Conservation (phyloP, 2,329 filamentous ascomycete species). For the Aspergillus tanneri region DNA sequence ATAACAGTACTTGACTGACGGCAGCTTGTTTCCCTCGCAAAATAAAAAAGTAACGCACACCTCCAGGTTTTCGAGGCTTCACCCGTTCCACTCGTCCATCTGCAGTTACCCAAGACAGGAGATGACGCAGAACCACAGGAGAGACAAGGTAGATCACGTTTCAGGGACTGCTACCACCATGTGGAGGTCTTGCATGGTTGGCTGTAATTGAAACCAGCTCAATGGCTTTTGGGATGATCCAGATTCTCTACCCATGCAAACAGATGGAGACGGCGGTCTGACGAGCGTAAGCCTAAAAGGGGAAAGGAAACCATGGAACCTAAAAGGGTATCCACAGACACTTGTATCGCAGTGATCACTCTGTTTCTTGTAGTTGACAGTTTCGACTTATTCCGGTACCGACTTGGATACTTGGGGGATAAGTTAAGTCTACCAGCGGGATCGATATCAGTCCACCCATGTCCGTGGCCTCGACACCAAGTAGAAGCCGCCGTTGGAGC, state of each 20-base stretch:
- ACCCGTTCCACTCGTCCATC: slow-evolving; percentile 30
- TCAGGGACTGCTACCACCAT: slow-evolving; percentile 29
- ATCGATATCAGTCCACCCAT: slow-evolving; percentile 12
- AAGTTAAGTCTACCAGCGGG: slow-evolving; percentile 3
- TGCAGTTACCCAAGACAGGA: slow-evolving; percentile 31
- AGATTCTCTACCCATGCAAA: slow-evolving; percentile 28
- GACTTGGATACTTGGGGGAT: slow-evolving; percentile 6
- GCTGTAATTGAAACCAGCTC: slow-evolving; percentile 14
- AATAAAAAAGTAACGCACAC: slow-evolving; percentile 8
- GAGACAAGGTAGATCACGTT: slow-evolving; percentile 25
- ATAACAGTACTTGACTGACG: neutral
- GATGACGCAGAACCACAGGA: slow-evolving; percentile 19
- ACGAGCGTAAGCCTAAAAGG: slow-evolving; percentile 10
- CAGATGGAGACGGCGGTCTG: slow-evolving; percentile 25
- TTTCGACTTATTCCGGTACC: slow-evolving; percentile 2
- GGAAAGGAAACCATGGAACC: slow-evolving; percentile 7
- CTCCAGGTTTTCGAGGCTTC: slow-evolving; percentile 30
- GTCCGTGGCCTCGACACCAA: slow-evolving; percentile 20
- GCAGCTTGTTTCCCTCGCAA: neutral
- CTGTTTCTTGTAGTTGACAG: neutral
- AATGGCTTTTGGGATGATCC: slow-evolving; percentile 12
- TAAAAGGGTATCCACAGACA: slow-evolving; percentile 11
- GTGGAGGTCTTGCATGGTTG: slow-evolving; percentile 28
- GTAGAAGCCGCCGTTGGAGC: slow-evolving; percentile 16
- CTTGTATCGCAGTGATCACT: slow-evolving; percentile 12